Base-by-base conservation (phyloP, 495 filamentous ascomycete species). In the Penicillium odoratum region DNA sequence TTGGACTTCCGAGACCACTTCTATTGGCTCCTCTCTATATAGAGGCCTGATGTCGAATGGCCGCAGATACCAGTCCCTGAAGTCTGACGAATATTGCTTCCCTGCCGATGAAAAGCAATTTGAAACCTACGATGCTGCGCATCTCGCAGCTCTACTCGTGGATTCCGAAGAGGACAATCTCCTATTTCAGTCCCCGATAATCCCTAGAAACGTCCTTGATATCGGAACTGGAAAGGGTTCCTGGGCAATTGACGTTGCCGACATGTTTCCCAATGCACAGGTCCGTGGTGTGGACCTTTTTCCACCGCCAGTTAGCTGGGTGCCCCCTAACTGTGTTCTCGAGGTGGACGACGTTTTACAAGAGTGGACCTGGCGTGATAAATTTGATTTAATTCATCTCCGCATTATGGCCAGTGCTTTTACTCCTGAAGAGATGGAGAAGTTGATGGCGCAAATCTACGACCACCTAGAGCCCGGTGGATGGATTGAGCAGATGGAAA, bases 401-500 rank as follows among this genome's bases (percentile, higher is more conserved):
- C 61, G 71, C 3, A 21, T 45, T 18, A 55, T 72, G 57, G 40
- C 58, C 4, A 59, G 57, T 1, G 49, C 60, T 7, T 69, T 72
- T 18, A 61, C 51, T 13, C 48, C 51, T 8, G 29, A 51, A 10
- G 71, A 72, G 53, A 69, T 61, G 59, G 51, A 62, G 9, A 7
- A 50, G 13, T 28, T 76, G 40, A 64, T 68, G 50, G 34, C 53
- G 15, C 69, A 73, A 45, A 42, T 43, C 50, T 59, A 59, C 56
- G 56, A 54, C 11, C 28, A 47, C 25, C 34, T 57, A 3, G 29
- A 57, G 16, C 50, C 82, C 0, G 81, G 81, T 48, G 82, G 77
- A 28, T 84, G 77, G 67, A 62, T 83, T 36, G 83, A 85, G 53
- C 64, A 81, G 46, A 74, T 81, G 48, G 81, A 85, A 51, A 62